Evolutionary conservation across 139 green algal species (phyloP).

Genomic region (Chlorella sp.): DNA sequence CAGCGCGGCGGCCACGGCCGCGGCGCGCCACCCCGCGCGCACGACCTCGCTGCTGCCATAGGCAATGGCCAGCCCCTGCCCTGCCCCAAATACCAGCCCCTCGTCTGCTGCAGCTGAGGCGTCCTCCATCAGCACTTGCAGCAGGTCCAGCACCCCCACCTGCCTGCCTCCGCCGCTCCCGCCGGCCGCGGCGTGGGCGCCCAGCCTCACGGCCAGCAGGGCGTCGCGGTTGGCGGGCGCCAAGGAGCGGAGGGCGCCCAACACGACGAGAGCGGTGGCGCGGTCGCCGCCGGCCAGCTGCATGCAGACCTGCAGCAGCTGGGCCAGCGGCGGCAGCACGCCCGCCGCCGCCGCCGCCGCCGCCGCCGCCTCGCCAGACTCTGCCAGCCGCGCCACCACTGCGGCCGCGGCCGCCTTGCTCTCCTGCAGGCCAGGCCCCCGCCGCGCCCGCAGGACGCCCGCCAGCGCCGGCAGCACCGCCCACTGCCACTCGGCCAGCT

Average conservation of each 20-base stretch:
- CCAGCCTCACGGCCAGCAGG: no score
- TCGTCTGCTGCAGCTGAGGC: not conserved
- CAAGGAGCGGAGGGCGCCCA: not conserved
- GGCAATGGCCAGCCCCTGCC: not conserved
- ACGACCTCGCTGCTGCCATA: conserved; percentile 1
- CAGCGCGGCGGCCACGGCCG: not conserved
- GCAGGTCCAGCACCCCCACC: conserved; percentile 18
- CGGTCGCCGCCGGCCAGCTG: conserved; percentile 23
- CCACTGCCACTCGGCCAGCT: not conserved
- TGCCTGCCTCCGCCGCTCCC: not conserved
- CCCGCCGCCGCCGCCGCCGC: not conserved
- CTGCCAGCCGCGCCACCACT: conserved; percentile 3
- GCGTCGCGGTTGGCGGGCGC: not conserved
- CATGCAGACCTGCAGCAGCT: conserved; percentile 10
- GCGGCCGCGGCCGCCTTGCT: conserved; percentile 20
- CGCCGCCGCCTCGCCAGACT: not conserved
- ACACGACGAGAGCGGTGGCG: conserved; percentile 1
- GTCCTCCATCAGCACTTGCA: conserved; percentile 2
- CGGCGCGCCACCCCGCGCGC: conserved; percentile 17
- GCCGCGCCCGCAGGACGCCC: not conserved
- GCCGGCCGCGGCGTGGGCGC: no score
- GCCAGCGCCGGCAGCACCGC: conserved; percentile 17
- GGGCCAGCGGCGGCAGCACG: conserved; percentile 7
- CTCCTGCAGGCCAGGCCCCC: conserved; percentile 8
- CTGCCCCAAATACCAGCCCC: not conserved